Conservation (phyloP, 257 asterid species). For the Solanum chiquidenum region DNA sequence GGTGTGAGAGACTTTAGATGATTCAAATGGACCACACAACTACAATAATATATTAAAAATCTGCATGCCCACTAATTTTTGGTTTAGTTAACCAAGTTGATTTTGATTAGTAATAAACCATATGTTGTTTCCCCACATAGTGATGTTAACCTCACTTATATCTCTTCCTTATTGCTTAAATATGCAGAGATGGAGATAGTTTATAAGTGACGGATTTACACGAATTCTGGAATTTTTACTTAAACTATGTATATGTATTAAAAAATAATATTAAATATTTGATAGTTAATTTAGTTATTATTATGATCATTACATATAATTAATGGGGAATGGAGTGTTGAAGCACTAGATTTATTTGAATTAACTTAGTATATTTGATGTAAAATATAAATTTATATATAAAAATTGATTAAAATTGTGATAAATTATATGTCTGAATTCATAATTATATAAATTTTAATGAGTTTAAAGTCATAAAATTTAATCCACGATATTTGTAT, state of each 20-base stretch:
- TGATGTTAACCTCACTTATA: background rate
- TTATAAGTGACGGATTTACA: background rate
- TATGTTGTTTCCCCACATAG: background rate
- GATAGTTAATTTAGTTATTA: too few relatives aligned
- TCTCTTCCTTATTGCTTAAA: background rate
- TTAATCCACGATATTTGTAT: too few relatives aligned
- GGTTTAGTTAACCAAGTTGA: background rate
- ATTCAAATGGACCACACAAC: background rate
- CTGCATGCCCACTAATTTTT: background rate
- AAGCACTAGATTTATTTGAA: too few relatives aligned
- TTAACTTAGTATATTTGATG: too few relatives aligned
- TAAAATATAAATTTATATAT: too few relatives aligned
- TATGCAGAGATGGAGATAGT: background rate
- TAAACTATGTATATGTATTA: background rate
- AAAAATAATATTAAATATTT: background rate
- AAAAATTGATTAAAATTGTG: too few relatives aligned
- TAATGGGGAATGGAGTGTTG: too few relatives aligned
- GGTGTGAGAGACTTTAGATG: background rate
- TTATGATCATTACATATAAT: too few relatives aligned
- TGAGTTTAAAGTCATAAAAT: too few relatives aligned
- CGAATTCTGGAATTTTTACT: background rate
- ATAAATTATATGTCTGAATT: too few relatives aligned
- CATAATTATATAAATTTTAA: too few relatives aligned
- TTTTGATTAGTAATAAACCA: background rate
- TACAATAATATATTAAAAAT: background rate